Evolutionary conservation across 2,329 filamentous ascomycete genomes (phyloP).

Genomic region (Dothideomycetes sp.): DNA sequence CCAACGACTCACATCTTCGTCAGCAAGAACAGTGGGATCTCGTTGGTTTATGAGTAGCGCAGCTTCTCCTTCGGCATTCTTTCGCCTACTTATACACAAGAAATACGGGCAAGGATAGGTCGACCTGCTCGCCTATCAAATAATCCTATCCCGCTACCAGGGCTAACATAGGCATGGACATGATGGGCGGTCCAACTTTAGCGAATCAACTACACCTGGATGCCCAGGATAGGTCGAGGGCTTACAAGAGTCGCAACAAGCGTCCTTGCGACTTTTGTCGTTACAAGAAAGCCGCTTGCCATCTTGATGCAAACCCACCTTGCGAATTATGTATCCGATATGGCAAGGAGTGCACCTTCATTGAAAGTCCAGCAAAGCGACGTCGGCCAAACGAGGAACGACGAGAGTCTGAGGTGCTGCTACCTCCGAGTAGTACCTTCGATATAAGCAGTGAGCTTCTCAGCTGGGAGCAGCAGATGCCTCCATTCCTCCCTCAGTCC

Average conservation of each 20-base stretch:
- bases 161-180: neutral
- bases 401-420: constrained; percentile 1
- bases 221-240: constrained; percentile 18
- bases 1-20: neutral
- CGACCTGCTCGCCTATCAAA: neutral
- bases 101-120: neutral
- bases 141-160: too few species aligned
- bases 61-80: neutral
- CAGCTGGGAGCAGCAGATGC: constrained; percentile 7
- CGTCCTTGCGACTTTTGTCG: constrained; percentile 37
- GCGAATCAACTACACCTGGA: constrained; percentile 3
- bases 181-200: constrained; percentile 1
- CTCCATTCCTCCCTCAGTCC: constrained; percentile 3
- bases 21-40: neutral
- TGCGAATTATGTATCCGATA: constrained; percentile 34
- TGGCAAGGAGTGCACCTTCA: constrained; percentile 33
- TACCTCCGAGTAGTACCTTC: constrained; percentile 6
- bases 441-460: constrained; percentile 7
- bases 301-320: constrained; percentile 30
- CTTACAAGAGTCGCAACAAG: constrained; percentile 26
- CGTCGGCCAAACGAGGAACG: constrained; percentile 19
- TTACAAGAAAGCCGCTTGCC: constrained; percentile 34
- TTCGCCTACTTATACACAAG: neutral
- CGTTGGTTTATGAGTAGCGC: neutral
- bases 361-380: constrained; percentile 26